Base-by-base conservation (phyloP, 345 rosid species). In the Populus tremula region DNA sequence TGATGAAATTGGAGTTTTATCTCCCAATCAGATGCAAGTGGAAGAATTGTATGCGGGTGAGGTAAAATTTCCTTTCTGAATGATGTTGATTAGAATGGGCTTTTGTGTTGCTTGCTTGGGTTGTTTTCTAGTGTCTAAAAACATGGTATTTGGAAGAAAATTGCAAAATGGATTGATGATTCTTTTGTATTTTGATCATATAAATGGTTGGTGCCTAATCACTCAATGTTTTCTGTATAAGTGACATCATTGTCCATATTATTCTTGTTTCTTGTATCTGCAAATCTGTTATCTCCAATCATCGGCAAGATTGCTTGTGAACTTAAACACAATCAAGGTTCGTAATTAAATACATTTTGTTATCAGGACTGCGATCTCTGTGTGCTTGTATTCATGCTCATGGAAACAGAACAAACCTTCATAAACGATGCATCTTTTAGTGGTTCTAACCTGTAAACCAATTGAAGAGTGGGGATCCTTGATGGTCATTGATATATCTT, bases 1-100 rank as follows among this genome's bases (percentile, higher is more conserved):
- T 18, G 99, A 96, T 87, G 99, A 96, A 86, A 85, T 96, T 18
- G 99, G 99, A 71, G 99, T 96, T 80, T 74, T 96, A 56, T 96
- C 99, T 80, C 99, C 99, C 59, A 91, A 84, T 73, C 99, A 95
- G 86, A 79, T 95, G 91, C 93, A 93, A 86, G 97, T 90, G 82
- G 90, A 88, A 67, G 96, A 92, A 80, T 81, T 96, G 82, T 92
- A 82, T 87, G 93, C 98, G 69, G 99, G 99, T 82, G 99, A 96
- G 96, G 99, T 95, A 93, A 87, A 85, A 71, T 79, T 25, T 65
- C 41, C 69, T 5, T 65, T 65, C 38, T 35, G 33, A 14, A 65
- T 35, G 20, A 65, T 3, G 0, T 3, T 65, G 69, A 65, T 17
- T 65, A 31, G 3, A 31, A 31, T 65, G 33, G 33, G 39, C 36